Conservation (phyloP, 805 yeast genomes). For the Starmerella apicola region DNA sequence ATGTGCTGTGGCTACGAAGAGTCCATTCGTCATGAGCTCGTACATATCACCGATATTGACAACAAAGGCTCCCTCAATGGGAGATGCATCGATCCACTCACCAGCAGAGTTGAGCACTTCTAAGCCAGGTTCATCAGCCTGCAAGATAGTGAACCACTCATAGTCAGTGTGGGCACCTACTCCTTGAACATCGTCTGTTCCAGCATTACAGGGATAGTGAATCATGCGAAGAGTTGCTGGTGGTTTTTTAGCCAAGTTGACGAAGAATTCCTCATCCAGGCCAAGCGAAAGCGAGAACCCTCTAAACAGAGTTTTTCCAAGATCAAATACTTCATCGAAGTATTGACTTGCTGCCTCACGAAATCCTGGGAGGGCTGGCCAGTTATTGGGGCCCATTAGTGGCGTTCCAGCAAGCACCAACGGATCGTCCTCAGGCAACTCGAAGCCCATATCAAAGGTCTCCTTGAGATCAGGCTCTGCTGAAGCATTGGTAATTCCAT, state of each 20-base stretch:
- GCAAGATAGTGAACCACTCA: constrained; percentile 32
- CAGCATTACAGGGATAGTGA: constrained; percentile 34
- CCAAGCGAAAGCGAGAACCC: constrained; percentile 48
- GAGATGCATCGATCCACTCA: constrained; percentile 44
- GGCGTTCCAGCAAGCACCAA: too few species aligned
- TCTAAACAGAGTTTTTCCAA: constrained; percentile 33
- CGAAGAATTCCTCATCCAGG: constrained; percentile 32
- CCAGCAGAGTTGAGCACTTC: constrained; percentile 47
- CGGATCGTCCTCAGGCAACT: constrained; percentile 16
- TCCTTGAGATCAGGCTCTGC: constrained; percentile 47
- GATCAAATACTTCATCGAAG: constrained; percentile 35
- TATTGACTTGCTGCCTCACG: constrained; percentile 33
- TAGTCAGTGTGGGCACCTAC: constrained; percentile 61
- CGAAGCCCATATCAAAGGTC: constrained; percentile 43
- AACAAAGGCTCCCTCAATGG: constrained; percentile 38
- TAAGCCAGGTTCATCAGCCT: constrained; percentile 41
- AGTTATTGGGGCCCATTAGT: constrained; percentile 46
- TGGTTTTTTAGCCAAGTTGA: neutral
- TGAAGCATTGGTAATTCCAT: too few species aligned
- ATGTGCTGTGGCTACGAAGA: constrained; percentile 49
- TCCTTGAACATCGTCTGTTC: constrained; percentile 31
- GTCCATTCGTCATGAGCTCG: constrained; percentile 47
- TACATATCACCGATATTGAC: constrained; percentile 53
- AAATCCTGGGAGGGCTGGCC: constrained; percentile 42
- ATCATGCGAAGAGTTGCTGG: constrained; percentile 37